Evolutionary conservation across 2,329 filamentous ascomycete species (phyloP).

Genomic region (Metarhizium anisopliae): DNA sequence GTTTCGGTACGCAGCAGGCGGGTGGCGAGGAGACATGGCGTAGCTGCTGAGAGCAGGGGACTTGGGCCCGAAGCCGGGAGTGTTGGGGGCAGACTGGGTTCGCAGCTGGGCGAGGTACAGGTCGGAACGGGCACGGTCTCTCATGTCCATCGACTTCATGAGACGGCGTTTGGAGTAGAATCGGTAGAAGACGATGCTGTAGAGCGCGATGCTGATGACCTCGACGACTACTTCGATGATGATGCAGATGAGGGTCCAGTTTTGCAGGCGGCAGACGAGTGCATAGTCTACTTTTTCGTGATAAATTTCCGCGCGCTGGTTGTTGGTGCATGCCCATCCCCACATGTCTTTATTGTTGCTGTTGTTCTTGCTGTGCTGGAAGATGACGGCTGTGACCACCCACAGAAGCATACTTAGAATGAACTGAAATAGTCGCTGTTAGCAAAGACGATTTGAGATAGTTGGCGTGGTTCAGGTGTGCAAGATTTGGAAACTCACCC

Average conservation of each 20-base stretch:
- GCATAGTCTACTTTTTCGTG: constrained; percentile 75
- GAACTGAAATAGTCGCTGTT: constrained; percentile 44
- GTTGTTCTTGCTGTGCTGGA: constrained; percentile 69
- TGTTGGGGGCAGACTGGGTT: constrained; percentile 86
- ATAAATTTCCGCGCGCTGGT: constrained; percentile 71
- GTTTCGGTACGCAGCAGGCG: constrained; percentile 46
- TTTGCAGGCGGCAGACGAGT: constrained; percentile 83
- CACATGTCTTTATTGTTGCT: constrained; percentile 77
- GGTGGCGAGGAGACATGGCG: constrained; percentile 53
- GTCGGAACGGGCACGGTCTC: constrained; percentile 88
- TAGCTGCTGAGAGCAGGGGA: constrained; percentile 36
- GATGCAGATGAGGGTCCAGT: constrained; percentile 93
- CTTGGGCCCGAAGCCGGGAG: constrained; percentile 65
- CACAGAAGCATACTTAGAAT: constrained; percentile 89
- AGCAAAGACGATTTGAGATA: not conserved
- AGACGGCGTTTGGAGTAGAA: constrained; percentile 95
- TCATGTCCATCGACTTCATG: constrained; percentile 91
- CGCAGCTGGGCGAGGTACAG: constrained; percentile 84
- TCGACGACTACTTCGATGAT: constrained; percentile 95
- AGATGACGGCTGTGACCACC: constrained; percentile 74
- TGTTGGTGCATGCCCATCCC: constrained; percentile 96
- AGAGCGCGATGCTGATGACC: constrained; percentile 82
- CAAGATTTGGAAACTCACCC: constrained; percentile 31
- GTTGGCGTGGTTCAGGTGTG: not conserved
- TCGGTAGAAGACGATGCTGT: constrained; percentile 92